These are phyloP conservation scores for Stachybotrys chlorohalonatus DNA, from an alignment of 2,329 filamentous ascomycete species.

Conservation along the genomic window DNA sequence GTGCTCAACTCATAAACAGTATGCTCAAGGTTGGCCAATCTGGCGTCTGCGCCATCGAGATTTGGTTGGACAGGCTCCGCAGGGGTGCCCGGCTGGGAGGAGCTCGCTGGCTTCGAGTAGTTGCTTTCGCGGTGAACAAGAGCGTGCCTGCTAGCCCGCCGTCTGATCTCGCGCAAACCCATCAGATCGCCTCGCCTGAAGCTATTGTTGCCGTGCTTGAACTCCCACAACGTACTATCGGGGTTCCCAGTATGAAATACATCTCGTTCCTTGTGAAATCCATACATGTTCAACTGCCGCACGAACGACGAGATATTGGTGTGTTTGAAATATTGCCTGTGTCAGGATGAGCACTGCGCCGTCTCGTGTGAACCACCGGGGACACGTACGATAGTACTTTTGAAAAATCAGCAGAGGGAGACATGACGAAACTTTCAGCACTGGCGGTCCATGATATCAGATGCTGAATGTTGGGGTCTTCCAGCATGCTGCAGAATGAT, in stretches of 20 bases:
- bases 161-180: constrained; percentile 88
- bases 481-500: constrained; percentile 70
- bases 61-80: constrained; percentile 65
- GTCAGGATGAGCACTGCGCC: constrained; percentile 1
- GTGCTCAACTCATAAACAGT: constrained; percentile 70
- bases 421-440: constrained; percentile 98
- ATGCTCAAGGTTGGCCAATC: constrained; percentile 70
- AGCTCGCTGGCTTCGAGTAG: constrained; percentile 62
- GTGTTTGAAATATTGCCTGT: constrained; percentile 96
- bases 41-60: constrained; percentile 67
- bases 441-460: constrained; percentile 92
- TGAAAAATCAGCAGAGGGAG: constrained; percentile 91
- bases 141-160: constrained; percentile 84
- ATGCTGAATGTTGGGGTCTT: constrained; percentile 87
- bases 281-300: constrained; percentile 97
- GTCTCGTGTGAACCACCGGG: not conserved
- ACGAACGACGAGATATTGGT: constrained; percentile 99
- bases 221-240: constrained; percentile 94
- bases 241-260: constrained; percentile 94
- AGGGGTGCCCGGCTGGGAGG: constrained; percentile 70
- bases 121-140: constrained; percentile 89
- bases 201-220: constrained; percentile 94
- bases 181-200: constrained; percentile 93
- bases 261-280: constrained; percentile 99
- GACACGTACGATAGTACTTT: constrained; percentile 86